Conservation (phyloP, 2,329 filamentous ascomycete genomes). For the Albophoma yamanashiensis region DNA sequence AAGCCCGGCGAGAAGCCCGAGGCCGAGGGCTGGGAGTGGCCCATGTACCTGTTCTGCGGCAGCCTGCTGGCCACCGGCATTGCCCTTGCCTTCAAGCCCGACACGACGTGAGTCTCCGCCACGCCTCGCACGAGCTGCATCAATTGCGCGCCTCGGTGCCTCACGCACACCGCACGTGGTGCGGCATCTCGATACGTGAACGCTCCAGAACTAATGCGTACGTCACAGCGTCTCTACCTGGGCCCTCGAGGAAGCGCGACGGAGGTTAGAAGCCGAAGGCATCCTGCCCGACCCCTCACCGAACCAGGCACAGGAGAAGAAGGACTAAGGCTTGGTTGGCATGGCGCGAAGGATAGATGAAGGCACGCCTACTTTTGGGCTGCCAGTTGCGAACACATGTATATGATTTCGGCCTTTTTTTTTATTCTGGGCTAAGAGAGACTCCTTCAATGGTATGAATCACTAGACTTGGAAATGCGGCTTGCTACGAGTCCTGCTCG, state of each 20-base stretch:
- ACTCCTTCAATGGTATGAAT: conserved; percentile 18
- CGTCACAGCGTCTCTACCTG: conserved; percentile 85
- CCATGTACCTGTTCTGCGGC: conserved; percentile 78
- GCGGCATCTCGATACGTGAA: not conserved
- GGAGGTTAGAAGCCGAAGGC: conserved; percentile 91
- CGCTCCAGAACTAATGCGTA: not conserved
- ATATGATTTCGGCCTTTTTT: conserved; percentile 18
- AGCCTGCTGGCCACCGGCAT: conserved; percentile 63
- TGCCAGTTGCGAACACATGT: conserved; percentile 12
- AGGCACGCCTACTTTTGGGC: not conserved
- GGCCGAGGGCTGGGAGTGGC: conserved; percentile 91
- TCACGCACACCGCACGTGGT: not conserved
- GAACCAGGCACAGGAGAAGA: conserved; percentile 44
- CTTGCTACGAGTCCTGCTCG: not conserved
- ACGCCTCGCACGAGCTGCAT: not conserved
- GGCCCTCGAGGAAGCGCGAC: conserved; percentile 92
- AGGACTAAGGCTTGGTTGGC: conserved; percentile 21
- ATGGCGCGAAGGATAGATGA: conserved; percentile 1
- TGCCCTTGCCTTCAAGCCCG: conserved; percentile 91
- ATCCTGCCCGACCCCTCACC: conserved; percentile 68
- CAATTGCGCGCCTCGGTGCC: not conserved
- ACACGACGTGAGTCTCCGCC: conserved; percentile 74
- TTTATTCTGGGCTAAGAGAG: conserved; percentile 12
- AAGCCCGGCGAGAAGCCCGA: conserved; percentile 92
- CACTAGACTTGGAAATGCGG: conserved; percentile 15